Base-by-base conservation (phyloP, 2,329 filamentous ascomycete genomes). In the Colletotrichum sp. region DNA sequence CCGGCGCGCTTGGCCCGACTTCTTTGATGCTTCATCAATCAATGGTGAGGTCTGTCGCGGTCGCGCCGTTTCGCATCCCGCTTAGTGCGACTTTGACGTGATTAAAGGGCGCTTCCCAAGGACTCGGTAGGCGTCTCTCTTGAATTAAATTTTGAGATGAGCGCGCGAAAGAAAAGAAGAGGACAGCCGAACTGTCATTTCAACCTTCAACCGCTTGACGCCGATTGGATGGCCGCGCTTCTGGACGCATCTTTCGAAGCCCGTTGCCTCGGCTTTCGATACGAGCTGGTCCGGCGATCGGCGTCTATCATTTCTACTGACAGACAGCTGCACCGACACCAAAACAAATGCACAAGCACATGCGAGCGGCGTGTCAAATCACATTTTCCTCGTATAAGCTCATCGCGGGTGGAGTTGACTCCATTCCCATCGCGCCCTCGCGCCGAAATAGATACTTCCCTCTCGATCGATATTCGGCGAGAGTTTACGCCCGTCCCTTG, bases 321-420 rank as follows among this genome's bases (percentile, higher is more conserved):
- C 55, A 47, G 65, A 59, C 34, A 68, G n/a, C 36, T 59, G 34
- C 34, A 51, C 65, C 65, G 65, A 31, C 34, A 21, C 33, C 34
- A 43, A 24, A 57, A 16, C n/a, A 18, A 38, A 31, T 21, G 63
- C 18, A 57, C 33, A 55, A 31, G 55, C 18, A 58, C 31, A 15
- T 21, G 27, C 2, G n/a, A 33, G 5, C 18, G 57, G 61, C 24
- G 36, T 36, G 34, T 29, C 61, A 24, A 24, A 57, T 66, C 64
- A 21, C 18, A 13, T 47, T 36, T 68, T 61, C 55, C 65, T 68
- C 65, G 65, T 68, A 68, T 68, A 68, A 68, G 65, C 65, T 68
- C 55, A 33, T 59, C 54, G 34, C 12, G 5, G 54, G 65, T 68
- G 65, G 65, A 59, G 51, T 59, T 68, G 65, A 68, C 65, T 47